A percentile compares a stretch with the other conserved stretches of the same genome.
Conservation (phyloP, 225 moss, liverwort and hornwort genomes). For the Straminergon stramineum region DNA sequence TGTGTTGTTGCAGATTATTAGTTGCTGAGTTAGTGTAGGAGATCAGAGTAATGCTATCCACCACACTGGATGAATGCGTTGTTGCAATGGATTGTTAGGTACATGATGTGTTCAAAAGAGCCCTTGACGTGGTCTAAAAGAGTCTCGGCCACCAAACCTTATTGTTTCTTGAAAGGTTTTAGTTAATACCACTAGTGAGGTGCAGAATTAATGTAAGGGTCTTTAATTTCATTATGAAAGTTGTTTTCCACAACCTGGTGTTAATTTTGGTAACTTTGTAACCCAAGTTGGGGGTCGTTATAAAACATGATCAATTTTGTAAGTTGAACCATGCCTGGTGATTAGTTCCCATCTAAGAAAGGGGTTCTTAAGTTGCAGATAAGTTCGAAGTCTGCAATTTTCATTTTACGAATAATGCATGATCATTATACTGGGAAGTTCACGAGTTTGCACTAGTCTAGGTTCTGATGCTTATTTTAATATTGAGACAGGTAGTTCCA, state of each 20-base stretch:
- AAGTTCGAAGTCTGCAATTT: background rate
- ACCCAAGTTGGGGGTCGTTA: conserved; percentile 32
- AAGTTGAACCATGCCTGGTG: background rate
- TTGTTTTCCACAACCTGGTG: conserved; percentile 27
- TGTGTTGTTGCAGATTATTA: conserved; percentile 15
- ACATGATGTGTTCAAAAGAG: conserved; percentile 4
- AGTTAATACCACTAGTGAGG: conserved; percentile 21
- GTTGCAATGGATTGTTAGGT: conserved; percentile 24
- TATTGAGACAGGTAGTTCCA: background rate
- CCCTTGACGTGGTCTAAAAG: conserved; percentile 24
- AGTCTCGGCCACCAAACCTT: conserved; percentile 24
- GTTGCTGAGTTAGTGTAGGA: conserved; percentile 25
- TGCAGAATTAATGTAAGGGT: conserved; percentile 41
- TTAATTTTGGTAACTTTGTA: conserved; percentile 40
- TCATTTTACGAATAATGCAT: background rate
- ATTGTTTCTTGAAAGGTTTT: conserved; percentile 29
- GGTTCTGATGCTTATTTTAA: background rate
- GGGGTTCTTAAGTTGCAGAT: background rate
- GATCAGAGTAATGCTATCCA: conserved; percentile 24
- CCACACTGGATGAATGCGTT: conserved; percentile 40
- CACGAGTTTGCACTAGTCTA: background rate
- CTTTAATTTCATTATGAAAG: conserved; percentile 42
- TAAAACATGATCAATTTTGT: conserved; percentile 28
- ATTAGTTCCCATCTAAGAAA: background rate
- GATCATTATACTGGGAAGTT: background rate